Evolutionary conservation across 306 rosid genomes (phyloP).

Genomic region (Amphicarpaea edgeworthii): DNA sequence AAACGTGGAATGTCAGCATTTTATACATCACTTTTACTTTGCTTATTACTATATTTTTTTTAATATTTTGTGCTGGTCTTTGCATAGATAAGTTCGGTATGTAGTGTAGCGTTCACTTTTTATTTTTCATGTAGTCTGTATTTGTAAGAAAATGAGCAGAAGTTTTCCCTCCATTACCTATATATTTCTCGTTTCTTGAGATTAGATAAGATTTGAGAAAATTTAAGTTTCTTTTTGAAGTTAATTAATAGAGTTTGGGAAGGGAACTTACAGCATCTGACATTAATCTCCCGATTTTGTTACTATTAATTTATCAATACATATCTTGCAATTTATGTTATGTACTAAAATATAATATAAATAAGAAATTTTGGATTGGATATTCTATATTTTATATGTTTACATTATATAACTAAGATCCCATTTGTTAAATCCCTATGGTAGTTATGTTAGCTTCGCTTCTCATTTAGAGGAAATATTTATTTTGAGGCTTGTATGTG

Average conservation of each 20-base stretch:
- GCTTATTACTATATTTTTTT: not conserved
- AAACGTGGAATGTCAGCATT: conserved; percentile 32
- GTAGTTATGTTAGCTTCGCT: too few species aligned
- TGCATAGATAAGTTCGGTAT: conserved; percentile 41
- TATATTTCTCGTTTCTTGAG: not conserved
- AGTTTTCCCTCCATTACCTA: not conserved
- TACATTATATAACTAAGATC: too few species aligned
- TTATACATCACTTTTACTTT: not conserved
- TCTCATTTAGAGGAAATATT: too few species aligned
- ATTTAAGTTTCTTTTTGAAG: not conserved
- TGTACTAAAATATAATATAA: too few species aligned
- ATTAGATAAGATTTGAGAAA: not conserved
- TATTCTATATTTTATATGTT: too few species aligned
- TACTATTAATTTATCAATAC: too few species aligned
- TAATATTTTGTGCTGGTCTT: conserved; percentile 39
- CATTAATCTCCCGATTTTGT: conserved; percentile 75
- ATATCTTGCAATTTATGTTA: too few species aligned
- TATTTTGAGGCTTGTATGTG: too few species aligned
- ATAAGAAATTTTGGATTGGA: too few species aligned
- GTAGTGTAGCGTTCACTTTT: conserved; percentile 19
- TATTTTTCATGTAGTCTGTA: conserved; percentile 22
- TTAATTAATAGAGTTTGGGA: conserved; percentile 49
- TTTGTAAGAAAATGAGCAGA: not conserved
- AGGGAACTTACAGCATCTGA: conserved; percentile 77
- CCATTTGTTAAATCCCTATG: too few species aligned